Conservation (phyloP, 208 protist genomes). For the Angomonas deanei region DNA sequence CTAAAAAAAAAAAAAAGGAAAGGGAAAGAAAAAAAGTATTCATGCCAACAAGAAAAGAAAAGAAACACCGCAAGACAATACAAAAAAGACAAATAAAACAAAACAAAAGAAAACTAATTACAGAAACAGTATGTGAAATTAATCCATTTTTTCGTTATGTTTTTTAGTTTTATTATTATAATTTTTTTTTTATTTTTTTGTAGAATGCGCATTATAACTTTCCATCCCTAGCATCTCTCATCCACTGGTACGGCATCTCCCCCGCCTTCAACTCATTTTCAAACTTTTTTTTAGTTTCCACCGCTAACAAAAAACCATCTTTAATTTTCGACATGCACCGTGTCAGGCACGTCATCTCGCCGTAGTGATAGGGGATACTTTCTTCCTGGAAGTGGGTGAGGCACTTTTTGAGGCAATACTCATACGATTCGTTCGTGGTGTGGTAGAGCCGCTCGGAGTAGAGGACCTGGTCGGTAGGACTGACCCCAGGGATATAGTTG, state of each 20-base stretch:
- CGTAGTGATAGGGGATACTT: slow-evolving; percentile 71
- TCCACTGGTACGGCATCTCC: slow-evolving; percentile 78
- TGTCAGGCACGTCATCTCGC: slow-evolving; percentile 74
- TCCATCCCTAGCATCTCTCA: slow-evolving; percentile 48
- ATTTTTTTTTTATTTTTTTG: background rate
- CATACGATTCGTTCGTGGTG: slow-evolving; percentile 52
- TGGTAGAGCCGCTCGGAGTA: slow-evolving; percentile 61
- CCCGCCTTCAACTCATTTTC: slow-evolving; percentile 55
- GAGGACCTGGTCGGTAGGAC: slow-evolving; percentile 54
- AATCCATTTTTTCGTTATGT: background rate
- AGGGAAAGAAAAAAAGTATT: no score
- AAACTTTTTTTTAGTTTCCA: slow-evolving; percentile 56
- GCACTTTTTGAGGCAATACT: slow-evolving; percentile 47
- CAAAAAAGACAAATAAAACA: background rate
- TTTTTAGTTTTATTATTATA: background rate
- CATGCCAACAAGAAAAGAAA: background rate
- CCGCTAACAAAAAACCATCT: slow-evolving; percentile 53
- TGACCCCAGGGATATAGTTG: slow-evolving; percentile 35
- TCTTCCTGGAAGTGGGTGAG: slow-evolving; percentile 78
- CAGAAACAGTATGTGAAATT: background rate
- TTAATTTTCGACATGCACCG: slow-evolving; percentile 67
- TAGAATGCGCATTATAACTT: slow-evolving; percentile 14
- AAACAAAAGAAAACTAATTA: background rate
- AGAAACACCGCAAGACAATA: background rate
- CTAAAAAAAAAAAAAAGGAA: no score